Evolutionary conservation across 2,329 filamentous ascomycete genomes (phyloP), one percentile per base, ranked within the genome.

Genomic region (Pezicula radicicola): DNA sequence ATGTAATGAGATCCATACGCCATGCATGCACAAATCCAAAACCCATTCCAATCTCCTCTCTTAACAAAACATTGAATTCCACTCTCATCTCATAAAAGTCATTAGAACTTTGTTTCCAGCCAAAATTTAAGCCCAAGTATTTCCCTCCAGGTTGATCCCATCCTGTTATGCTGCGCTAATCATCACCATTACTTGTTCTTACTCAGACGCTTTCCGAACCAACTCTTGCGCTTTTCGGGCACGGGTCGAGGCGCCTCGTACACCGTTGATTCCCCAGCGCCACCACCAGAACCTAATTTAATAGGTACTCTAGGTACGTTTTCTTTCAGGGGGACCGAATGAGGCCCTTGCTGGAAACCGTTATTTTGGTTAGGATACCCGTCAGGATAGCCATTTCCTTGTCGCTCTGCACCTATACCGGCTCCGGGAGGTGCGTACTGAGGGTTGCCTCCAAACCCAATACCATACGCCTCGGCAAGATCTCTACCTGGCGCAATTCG

Each of bases 151-250:
- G 43, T 27, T 37, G 37, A 39, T 48, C 30, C 45, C 13, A 37
- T 39, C 44, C 21, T 49, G 39, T 40, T n/a, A 53, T 50, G 42
- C 41, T 44, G 21, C 52, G 27, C n/a, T 19, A 52, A 61, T 54
- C 53, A 13, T 13, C 30, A 13, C 56, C 59, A 55, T 51, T 36
- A 58, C 65, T 70, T 72, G 50, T 68, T 68, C 66, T 78, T 91
- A 77, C 88, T 94, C 70, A 96, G 94, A 50, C 85, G 80, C 62
- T 85, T 83, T 66, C 88, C 84, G 63, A 97, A 85, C 91, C 92
- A 96, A 67, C 91, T 94, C 79, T 91, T 92, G 58, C 89, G 80
- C 78, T 96, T 96, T 55, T 91, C 87, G 50, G 63, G 53, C 16
- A 45, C 54, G 4, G 56, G 48, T 35, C 50, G 16, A 48, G 58